Conservation (phyloP, 306 rosid species). For the Pyrus pyrifolia region DNA sequence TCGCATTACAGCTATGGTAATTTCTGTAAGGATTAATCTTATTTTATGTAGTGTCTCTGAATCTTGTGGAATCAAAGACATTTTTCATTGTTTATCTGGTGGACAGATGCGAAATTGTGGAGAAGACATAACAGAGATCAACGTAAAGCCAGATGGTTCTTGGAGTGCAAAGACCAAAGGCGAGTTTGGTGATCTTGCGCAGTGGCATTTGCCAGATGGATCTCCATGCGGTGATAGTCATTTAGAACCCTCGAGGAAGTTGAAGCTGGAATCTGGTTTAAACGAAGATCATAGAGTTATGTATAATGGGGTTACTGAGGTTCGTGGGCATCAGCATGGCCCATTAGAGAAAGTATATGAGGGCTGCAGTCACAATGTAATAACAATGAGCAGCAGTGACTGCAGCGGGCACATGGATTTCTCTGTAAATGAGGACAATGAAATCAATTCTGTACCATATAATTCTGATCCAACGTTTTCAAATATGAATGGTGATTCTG, state of each 20-base stretch:
- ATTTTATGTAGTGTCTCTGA: neutral
- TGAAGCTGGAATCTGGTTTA: slow-evolving; percentile 1
- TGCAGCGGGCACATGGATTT: neutral
- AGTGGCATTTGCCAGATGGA: slow-evolving; percentile 16
- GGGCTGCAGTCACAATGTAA: slow-evolving; percentile 3
- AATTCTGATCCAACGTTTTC: neutral
- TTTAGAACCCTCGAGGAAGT: slow-evolving; percentile 4
- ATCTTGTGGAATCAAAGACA: neutral
- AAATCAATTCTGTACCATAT: slow-evolving; percentile 5
- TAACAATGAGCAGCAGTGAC: slow-evolving; percentile 18
- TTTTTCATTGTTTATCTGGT: neutral
- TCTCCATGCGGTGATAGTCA: slow-evolving; percentile 2
- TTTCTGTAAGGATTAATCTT: neutral
- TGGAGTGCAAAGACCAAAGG: slow-evolving; percentile 16
- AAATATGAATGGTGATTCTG: neutral
- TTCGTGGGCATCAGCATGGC: neutral
- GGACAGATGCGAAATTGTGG: slow-evolving; percentile 18
- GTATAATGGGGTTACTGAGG: neutral
- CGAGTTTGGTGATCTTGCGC: slow-evolving; percentile 12
- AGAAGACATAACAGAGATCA: slow-evolving; percentile 18
- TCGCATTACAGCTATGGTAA: slow-evolving; percentile 17
- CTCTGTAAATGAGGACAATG: neutral
- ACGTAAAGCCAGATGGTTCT: slow-evolving; percentile 21
- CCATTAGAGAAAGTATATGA: neutral
- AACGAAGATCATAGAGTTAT: neutral